Evolutionary conservation across 2,329 filamentous ascomycete species (phyloP).

Genomic region (Dothistroma pini): DNA sequence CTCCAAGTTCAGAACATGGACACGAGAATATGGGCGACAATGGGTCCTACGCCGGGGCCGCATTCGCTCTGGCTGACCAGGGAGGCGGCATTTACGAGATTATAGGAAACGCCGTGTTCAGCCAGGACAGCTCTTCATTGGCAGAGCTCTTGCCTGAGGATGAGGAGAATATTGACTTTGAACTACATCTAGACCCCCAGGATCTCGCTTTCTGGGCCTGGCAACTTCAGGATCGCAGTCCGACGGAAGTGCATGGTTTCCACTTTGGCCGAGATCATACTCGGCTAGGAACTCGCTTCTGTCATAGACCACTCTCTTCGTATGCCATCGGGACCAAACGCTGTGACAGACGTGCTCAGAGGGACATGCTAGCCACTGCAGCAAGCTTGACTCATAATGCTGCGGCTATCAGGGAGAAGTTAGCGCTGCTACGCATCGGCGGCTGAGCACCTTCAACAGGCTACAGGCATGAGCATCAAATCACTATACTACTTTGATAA

Average conservation of each 20-base stretch:
- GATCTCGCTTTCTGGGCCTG: background rate
- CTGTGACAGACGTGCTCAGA: background rate
- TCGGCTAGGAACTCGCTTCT: background rate
- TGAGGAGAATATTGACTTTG: too few species aligned
- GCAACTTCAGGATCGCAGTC: background rate
- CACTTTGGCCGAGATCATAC: background rate
- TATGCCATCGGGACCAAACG: background rate
- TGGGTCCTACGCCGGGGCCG: too few species aligned
- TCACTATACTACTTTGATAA: too few species aligned
- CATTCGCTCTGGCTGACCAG: too few species aligned
- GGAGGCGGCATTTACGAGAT: too few species aligned
- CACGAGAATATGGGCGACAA: too few species aligned
- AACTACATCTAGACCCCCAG: too few species aligned
- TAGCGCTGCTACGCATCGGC: background rate
- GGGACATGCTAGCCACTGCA: background rate
- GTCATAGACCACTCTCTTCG: background rate
- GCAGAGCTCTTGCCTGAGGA: too few species aligned
- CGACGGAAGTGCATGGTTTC: background rate
- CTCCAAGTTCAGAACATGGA: too few species aligned
- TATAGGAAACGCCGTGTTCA: too few species aligned
- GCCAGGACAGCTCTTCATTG: too few species aligned
- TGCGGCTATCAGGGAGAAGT: background rate
- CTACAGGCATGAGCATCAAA: background rate
- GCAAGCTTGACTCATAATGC: background rate
- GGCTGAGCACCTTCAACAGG: background rate